Evolutionary conservation across 768 basidiomycete species (phyloP), one percentile per base, ranked within the genome.

Genomic region (Naganishia randhawae): DNA sequence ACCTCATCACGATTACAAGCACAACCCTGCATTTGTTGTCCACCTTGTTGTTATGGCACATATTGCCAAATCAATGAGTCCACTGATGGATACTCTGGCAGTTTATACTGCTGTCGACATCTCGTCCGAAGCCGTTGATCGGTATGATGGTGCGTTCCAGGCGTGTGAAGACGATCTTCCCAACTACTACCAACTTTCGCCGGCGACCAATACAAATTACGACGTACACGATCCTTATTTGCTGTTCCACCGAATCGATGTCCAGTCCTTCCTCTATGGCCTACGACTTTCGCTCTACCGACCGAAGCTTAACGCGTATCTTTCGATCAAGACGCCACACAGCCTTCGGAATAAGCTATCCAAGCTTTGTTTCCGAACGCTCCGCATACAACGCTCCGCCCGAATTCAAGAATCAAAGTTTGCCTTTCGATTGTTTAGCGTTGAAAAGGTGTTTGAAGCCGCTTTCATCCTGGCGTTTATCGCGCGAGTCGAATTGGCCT

Each of bases 101-200:
- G 73, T 72, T 13, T 64, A 75, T 10, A 72, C 75, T 13, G 68
- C 73, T 14, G 68, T 67, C 6, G 71, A 71, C 19, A 73, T 73
- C 2, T 71, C 71, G 14, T 67, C 71, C 42, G 73, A 73, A 45
- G 69, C 75, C 17, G 72, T 77, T 5, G 54, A 73, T 7, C 68
- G 72, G 10, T 75, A 74, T 51, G 76, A 77, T 65, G 70, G 72
- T 8, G 71, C 71, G 0, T 63, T 77, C 11, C 71, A 70, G n/a
- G 69, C 69, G 2, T 75, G 74, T 63, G 72, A 77, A 66, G 74
- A 75, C 17, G 71, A 71, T 25, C 55, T 77, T 11, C 75, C 75
- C n/a, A 68, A 65, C 8, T 75, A 75, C 54, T 69, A 73, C 61
- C 66, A 70, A 22, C 61, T 74, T n/a, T 73, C 66, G 54, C 75